Evolutionary conservation across 2,329 filamentous ascomycete genomes (phyloP).

Genomic region (Bipolaris victoriae): DNA sequence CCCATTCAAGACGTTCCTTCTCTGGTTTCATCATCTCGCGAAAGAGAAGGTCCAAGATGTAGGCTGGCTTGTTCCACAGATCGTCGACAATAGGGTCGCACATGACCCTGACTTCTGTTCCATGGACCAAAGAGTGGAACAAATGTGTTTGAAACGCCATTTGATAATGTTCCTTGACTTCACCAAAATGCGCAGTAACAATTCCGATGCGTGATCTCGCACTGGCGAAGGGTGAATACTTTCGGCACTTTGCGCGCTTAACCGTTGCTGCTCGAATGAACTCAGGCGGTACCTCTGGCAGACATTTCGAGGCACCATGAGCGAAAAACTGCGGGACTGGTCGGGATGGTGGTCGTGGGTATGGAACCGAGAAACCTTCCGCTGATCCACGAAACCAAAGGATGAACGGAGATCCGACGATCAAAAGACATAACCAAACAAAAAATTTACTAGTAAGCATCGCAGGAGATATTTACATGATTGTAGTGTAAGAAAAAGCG

Average conservation of each 20-base stretch:
- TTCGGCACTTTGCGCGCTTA: slow-evolving; percentile 23
- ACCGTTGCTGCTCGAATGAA: slow-evolving; percentile 19
- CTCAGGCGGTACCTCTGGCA: slow-evolving; percentile 18
- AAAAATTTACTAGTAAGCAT: slow-evolving; percentile 7
- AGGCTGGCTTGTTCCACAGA: slow-evolving; percentile 55
- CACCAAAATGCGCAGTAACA: slow-evolving; percentile 50
- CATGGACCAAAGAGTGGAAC: slow-evolving; percentile 36
- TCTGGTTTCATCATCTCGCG: slow-evolving; percentile 45
- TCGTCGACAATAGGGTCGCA: slow-evolving; percentile 52
- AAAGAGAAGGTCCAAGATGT: slow-evolving; percentile 51
- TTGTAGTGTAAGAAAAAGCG: neutral
- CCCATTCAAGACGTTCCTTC: slow-evolving; percentile 50
- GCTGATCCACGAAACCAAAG: slow-evolving; percentile 12
- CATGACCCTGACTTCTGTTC: slow-evolving; percentile 52
- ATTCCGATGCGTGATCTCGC: slow-evolving; percentile 41
- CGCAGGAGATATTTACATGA: slow-evolving; percentile 1
- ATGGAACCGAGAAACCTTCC: slow-evolving; percentile 13
- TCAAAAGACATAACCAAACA: slow-evolving; percentile 10
- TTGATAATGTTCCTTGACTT: slow-evolving; percentile 47
- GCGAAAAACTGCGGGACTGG: slow-evolving; percentile 19
- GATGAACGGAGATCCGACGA: slow-evolving; percentile 10
- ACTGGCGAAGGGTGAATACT: slow-evolving; percentile 22
- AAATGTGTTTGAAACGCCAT: slow-evolving; percentile 52
- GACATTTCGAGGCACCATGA: slow-evolving; percentile 22
- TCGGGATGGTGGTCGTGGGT: slow-evolving; percentile 10